Base-by-base conservation (phyloP, 2,329 filamentous ascomycete species). In the Fusarium oligoseptatum region DNA sequence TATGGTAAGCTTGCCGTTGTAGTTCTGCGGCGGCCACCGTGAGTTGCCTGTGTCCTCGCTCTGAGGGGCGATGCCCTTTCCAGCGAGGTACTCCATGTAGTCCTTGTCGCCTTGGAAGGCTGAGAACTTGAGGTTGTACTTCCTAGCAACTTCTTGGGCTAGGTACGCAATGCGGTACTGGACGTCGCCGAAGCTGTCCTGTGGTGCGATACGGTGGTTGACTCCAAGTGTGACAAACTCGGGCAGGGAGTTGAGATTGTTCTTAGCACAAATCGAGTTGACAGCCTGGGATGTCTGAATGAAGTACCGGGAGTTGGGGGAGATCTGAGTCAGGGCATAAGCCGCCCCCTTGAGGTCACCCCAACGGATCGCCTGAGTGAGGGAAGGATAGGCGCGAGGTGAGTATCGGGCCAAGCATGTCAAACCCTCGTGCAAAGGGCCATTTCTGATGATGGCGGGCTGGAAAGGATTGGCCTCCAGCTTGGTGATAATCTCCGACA, bases 221-320 rank as follows among this genome's bases (percentile, higher is more conserved):
- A 93, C 86, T 0, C 87, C 85, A 0, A 89, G 83, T 0, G 83
- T 83, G 0, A 87, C 88, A n/a, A 84, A 84, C 77, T 93, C 92
- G 0, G 92, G 92, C 15, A 93, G 85, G 0, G 91, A 89, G 67
- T 93, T 93, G 76, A 88, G 86, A 81, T 93, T 93, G 45, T 89
- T 84, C 1, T 91, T 91, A 1, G 91, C 91, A 2, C 78, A 76
- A 69, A 93, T 89, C 8, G 89, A 79, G 76, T 92, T 89, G 1
- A 91, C 86, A 0, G 91, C 87, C 39, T 89, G 85, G 0, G 89
- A 91, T 0, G 90, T 92, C 41, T 89, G 89, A 66, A 92, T 87
- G 14, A 88, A 84, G 76, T 88, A 91, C 61, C 85, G 84, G 8
- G 68, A 58, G 1, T 69, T 34, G 2, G 64, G 66, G 14, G 76